Evolutionary conservation across 768 basidiomycete genomes (phyloP), one percentile per base, ranked within the genome.

Genomic region (Udeniomyces megalosporus): DNA sequence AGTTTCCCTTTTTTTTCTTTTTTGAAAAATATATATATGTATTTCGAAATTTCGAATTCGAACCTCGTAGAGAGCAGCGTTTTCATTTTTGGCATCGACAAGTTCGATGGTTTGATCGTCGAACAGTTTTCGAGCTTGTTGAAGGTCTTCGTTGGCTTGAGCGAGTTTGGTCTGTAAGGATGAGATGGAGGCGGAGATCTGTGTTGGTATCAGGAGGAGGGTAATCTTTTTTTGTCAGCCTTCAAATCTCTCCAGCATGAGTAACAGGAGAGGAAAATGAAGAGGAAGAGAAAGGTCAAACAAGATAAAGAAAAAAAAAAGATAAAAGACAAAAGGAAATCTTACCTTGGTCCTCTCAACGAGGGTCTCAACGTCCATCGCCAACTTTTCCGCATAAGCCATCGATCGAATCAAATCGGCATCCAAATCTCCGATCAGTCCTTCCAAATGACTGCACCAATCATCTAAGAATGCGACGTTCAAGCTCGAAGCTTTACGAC

Each of bases 21-120:
- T n/a, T n/a, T n/a, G n/a, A n/a, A n/a, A n/a, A n/a, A n/a, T n/a
- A n/a, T n/a, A n/a, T n/a, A n/a, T n/a, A n/a, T n/a, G n/a, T n/a
- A n/a, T n/a, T n/a, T n/a, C n/a, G n/a, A n/a, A n/a, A n/a, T n/a
- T n/a, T n/a, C n/a, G n/a, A n/a, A n/a, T n/a, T n/a, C n/a, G 14
- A 22, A 57, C 61, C 49, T 63, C 62, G 49, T 63, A 63, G 17
- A 63, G 29, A 11, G 62, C 57, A 4, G 56, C 62, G 50, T 63
- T 63, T 34, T 63, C 62, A 56, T 58, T 63, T 56, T 58, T 63
- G 17, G 51, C 50, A 28, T 63, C 62, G 35, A 63, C 49, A 26
- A 63, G 49, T 54, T 63, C 62, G 42, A n/a, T 29, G 42, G 35
- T 45, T 49, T 63, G 62, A 12, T 50, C 57, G 1, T 58, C 56